Evolutionary conservation across 2,329 filamentous ascomycete genomes (phyloP), one percentile per base, ranked within the genome.

Genomic region (Cladobotryum protrusum): DNA sequence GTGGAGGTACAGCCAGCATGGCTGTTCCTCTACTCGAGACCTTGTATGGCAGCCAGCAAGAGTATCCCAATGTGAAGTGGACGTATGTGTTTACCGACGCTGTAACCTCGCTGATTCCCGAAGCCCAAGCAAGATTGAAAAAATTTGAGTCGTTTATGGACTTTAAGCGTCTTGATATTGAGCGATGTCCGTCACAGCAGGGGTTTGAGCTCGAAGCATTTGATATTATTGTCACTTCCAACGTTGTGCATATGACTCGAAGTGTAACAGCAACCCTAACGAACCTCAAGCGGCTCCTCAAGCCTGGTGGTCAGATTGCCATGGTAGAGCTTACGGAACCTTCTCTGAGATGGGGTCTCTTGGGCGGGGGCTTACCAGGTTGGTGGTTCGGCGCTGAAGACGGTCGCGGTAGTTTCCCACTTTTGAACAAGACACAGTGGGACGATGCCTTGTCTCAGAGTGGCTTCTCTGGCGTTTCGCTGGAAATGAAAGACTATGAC

Each of bases 81-180:
- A 54, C 61, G 6, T 69, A 71, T 49, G 64, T 61, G 0, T 71
- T 63, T 48, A 70, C 68, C 1, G 69, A 73, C 43, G 61, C 67
- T 3, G 70, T 65, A 8, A 45, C 54, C 17, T 47, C 49, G 1
- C 63, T 61, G 39, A 64, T 63, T 35, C 47, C 48, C 3, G 43
- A 45, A 2, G 61, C 61, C 1, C 49, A 55, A 29, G 48, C 56
- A 34, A 43, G 44, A 12, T 45, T 56, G 37, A 42, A 36, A n/a
- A 45, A 35, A 12, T 50, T 47, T 33, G 36, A 43, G 14, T 19
- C 39, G 13, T 47, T 46, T 6, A 49, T 59, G 32, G 48, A 47
- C 17, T 57, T 49, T 49, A 65, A 63, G 47, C 54, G 59, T 15
- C 54, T 66, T 3, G 56, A 61, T 20, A 46, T 54, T 4, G 50